Conservation (phyloP, 768 basidiomycete species). For the Psilocybe cubensis region DNA sequence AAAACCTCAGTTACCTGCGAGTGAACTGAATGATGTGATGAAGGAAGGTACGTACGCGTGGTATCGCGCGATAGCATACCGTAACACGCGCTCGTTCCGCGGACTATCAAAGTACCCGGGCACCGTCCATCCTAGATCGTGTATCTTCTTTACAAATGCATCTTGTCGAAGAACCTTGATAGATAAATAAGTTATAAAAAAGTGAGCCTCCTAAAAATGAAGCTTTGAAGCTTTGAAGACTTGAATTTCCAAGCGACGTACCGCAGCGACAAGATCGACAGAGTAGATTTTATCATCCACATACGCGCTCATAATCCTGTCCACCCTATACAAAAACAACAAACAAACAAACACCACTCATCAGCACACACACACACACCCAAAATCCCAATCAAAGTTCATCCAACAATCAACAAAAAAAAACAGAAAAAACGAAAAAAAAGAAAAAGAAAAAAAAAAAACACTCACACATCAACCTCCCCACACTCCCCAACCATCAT, state of each 20-base stretch:
- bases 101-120: conserved; percentile 40
- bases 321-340: background rate
- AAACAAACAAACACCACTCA: background rate
- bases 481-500: no score
- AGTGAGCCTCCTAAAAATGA: no score
- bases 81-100: conserved; percentile 43
- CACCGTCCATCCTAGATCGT: conserved; percentile 53
- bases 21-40: no score
- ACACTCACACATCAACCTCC: no score
- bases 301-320: conserved; percentile 54
- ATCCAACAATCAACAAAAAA: no score
- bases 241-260: conserved; percentile 57
- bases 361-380: background rate
- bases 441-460: no score
- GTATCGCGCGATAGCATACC: conserved; percentile 57
- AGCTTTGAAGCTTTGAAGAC: no score
- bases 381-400: conserved; percentile 8
- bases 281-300: conserved; percentile 54
- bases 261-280: conserved; percentile 60
- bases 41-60: conserved; percentile 62
- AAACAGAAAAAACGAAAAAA: no score
- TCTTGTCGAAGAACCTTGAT: no score
- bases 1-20: no score
- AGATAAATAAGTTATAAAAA: no score
- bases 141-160: conserved; percentile 56